Evolutionary conservation across 1,284 basidiomycete genomes (phyloP).

Genomic region (Ceratobasidium sp.): DNA sequence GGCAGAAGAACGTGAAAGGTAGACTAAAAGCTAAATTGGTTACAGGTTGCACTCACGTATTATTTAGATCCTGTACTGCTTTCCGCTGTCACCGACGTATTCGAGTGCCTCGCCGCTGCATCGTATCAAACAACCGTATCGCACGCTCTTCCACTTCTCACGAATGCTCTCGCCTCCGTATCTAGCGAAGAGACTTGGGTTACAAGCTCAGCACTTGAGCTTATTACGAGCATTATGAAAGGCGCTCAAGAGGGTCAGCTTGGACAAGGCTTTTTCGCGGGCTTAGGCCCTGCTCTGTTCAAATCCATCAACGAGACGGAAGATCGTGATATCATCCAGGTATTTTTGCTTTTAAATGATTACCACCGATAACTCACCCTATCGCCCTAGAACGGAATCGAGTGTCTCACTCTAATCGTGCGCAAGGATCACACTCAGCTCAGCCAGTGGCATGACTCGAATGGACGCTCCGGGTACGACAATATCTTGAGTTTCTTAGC

Average conservation of each 20-base stretch:
- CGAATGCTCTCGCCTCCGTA: constrained; percentile 53
- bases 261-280: constrained; percentile 78
- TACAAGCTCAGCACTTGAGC: constrained; percentile 81
- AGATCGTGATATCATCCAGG: constrained; percentile 86
- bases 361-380: constrained; percentile 17
- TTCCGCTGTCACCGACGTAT: constrained; percentile 85
- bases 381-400: constrained; percentile 74
- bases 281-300: constrained; percentile 80
- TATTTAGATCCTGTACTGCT: constrained; percentile 85
- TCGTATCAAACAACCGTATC: constrained; percentile 77
- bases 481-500: constrained; percentile 79
- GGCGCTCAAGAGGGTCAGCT: constrained; percentile 71
- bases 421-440: constrained; percentile 88
- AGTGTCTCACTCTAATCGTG: constrained; percentile 83
- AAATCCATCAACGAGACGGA: constrained; percentile 72
- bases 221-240: constrained; percentile 74
- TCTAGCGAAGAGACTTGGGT: constrained; percentile 70
- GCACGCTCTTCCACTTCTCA: constrained; percentile 75
- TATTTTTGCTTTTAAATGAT: constrained; percentile 52
- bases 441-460: constrained; percentile 74
- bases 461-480: constrained; percentile 78
- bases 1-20: constrained; percentile 88
- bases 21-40: constrained; percentile 34
- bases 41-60: constrained; percentile 5
- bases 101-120: constrained; percentile 68